Evolutionary conservation across 768 basidiomycete genomes (phyloP), one percentile per base, ranked within the genome.

Genomic region (Leccinum disarticulatum): DNA sequence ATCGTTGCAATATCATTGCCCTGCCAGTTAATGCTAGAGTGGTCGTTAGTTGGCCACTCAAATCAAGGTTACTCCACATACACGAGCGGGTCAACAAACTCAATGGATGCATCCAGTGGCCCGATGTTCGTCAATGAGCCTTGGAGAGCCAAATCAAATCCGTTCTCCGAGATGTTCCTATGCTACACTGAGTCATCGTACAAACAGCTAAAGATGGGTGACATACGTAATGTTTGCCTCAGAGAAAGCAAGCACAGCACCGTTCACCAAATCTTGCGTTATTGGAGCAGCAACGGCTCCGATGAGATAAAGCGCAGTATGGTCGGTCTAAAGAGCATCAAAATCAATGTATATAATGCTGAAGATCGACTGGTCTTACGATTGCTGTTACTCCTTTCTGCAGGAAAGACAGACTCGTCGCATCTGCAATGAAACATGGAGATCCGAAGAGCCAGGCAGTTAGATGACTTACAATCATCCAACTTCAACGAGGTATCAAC

Each of bases 241-340:
- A 31, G 67, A 77, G 69, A 89, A 90, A 8, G 76, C 73, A 52
- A 90, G 68, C 6, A 76, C 61, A 1, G 88, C 78, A 19, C 76
- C 77, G 51, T 85, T 80, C 27, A 90, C 87, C 15, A 91, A 78
- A 63, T 79, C 76, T 70, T 89, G 88, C 3, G 85, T 81, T 30
- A 87, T 74, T 14, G 88, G 86, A 17, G 80, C 84, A 46, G 87
- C 85, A 31, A 90, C 86, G 4, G 83, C 86, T n/a, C 87, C 86
- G 43, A 90, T 85, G 53, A 90, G 77, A 72, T 82, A 88, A 27
- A 91, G 72, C 0, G 80, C 82, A 2, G 84, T 84, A 61, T 79
- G 66, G 68, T 90, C 89, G 2, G 84, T 86, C 83, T 88, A 43
- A 22, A 59, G 6, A 52, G 51, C 47, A 8, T 22, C 19, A 27